These are phyloP conservation scores for Populus hybrid DNA, from an alignment of 441 rosid genomes.

Conservation along the genomic window DNA sequence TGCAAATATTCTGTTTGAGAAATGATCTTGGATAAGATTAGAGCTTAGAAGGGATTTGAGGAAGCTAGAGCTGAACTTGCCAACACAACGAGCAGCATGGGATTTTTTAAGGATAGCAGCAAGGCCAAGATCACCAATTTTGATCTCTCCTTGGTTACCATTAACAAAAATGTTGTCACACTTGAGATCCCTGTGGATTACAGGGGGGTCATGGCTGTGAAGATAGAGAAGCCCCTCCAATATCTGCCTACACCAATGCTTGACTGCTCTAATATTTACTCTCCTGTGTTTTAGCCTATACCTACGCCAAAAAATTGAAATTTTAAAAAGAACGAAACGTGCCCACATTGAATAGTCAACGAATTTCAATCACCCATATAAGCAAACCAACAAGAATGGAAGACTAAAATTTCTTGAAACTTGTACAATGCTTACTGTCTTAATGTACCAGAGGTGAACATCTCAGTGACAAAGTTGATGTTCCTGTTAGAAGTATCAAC, in stretches of 20 bases:
- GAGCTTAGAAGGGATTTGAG: background rate
- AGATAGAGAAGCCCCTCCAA: slow-evolving; percentile 85
- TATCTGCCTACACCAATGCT: slow-evolving; percentile 99
- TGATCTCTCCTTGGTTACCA: slow-evolving; percentile 95
- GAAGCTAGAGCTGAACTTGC: slow-evolving; percentile 32
- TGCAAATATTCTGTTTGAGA: background rate
- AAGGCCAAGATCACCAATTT: slow-evolving; percentile 96
- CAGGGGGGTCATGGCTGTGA: slow-evolving; percentile 83
- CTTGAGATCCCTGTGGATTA: slow-evolving; percentile 95
- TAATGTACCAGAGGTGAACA: slow-evolving; percentile 98
- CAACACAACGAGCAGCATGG: slow-evolving; percentile 87
- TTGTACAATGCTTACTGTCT: slow-evolving; percentile 64
- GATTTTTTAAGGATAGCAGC: slow-evolving; percentile 85
- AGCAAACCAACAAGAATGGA: slow-evolving; percentile 3
- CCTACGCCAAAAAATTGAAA: slow-evolving; percentile 30
- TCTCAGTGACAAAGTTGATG: slow-evolving; percentile 91
- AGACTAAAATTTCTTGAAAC: background rate
- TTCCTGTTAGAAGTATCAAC: slow-evolving; percentile 75
- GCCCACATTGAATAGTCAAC: slow-evolving; percentile 5
- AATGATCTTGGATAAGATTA: background rate
- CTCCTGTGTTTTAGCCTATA: slow-evolving; percentile 89
- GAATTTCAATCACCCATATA: background rate
- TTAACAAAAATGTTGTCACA: slow-evolving; percentile 94
- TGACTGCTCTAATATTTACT: slow-evolving; percentile 90
- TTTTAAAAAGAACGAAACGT: slow-evolving; percentile 7